Base-by-base conservation (phyloP, 2,329 filamentous ascomycete genomes). In the Coleophoma eucalyptorum region DNA sequence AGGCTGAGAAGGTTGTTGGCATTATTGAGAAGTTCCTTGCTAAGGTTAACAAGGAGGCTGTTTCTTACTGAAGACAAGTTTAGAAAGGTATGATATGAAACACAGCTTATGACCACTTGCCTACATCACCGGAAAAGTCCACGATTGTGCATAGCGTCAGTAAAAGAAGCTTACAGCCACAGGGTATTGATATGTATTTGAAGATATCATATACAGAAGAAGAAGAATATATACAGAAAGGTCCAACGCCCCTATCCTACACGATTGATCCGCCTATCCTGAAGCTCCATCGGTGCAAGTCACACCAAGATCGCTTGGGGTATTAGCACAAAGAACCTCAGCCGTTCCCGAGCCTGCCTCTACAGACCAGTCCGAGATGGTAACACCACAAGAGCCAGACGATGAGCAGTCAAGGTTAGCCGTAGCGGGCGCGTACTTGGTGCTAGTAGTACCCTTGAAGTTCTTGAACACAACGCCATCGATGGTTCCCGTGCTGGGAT, bases 1-100 rank as follows among this genome's bases (percentile, higher is more conserved):
- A 81, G 62, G 77, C 82, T 1, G 74, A 79, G 56, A 72, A 69
- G 49, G 79, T 84, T 8, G 68, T 73, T 0, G 62, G 72, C 48
- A 71, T 72, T 50, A 68, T 83, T 37, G 52, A 75, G 54, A 64
- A 61, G 10, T 77, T 83, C 40, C 51, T 65, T 50, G 48, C 46
- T 16, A 51, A 53, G 16, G 31, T 51, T 1, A 57, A 55, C 31
- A 51, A 16, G 19, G 50, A 54, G 16, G 19, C 26, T 2, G 45
- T 51, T 1, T 48, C 48, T 18, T 55, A 51, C 52, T 58, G n/a
- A 33, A 50, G 6, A 26, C 10, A 5, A 7, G 3, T 5, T 8
- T 26, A 26, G 26, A 26, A 26, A 26, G 26, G 26, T 26, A 3
- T n/a, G n/a, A n/a, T n/a, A 3, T 8, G 26, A 26, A 3, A 26